Evolutionary conservation across 2,329 filamentous ascomycete species (phyloP), one percentile per base, ranked within the genome.

Genomic region (Aureobasidium sp.): DNA sequence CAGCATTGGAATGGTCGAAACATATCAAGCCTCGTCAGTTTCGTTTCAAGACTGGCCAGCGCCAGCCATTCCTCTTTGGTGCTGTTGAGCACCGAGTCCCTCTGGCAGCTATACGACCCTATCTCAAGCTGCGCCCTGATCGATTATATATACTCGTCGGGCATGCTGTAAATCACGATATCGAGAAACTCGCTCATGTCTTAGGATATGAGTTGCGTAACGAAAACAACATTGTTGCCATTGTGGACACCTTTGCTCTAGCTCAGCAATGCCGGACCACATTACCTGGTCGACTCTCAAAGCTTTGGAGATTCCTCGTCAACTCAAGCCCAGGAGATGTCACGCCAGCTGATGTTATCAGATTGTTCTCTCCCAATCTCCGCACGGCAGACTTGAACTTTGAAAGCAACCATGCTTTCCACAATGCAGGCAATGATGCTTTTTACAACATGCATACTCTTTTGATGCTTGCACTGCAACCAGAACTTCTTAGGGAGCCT

Each of bases 11-110:
- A 39, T 97, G 92, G 91, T 82, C 84, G 65, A 67, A 76, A 0
- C 73, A 80, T 52, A 88, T 97, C 65, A 77, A 83, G 34, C 84
- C 83, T 13, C 83, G 87, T 29, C 94, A 97, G 72, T 83, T 96
- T 63, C 84, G 89, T 53, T 85, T 96, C 64, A 76, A 77, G 21
- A 30, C 34, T 42, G 45, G 36, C 10, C 25, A 41, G 16, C 37
- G 32, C 15, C 32, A 57, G 16, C 32, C 36, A 16, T 41, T 50
- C 30, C 49, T 57, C 21, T 49, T 49, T 11, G 52, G 60, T 30
- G 30, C 41, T 37, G 15, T 49, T n/a, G 48, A 47, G 34, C 48
- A 48, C 8, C 48, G 49, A 25, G 10, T 41, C 3, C 49, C 49
- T 37, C n/a, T 53, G 5, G 34, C 39, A 11, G 59, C 37, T 10